Evolutionary conservation across 345 rosid species (phyloP), one percentile per base, ranked within the genome.

Genomic region (Populus nigra): DNA sequence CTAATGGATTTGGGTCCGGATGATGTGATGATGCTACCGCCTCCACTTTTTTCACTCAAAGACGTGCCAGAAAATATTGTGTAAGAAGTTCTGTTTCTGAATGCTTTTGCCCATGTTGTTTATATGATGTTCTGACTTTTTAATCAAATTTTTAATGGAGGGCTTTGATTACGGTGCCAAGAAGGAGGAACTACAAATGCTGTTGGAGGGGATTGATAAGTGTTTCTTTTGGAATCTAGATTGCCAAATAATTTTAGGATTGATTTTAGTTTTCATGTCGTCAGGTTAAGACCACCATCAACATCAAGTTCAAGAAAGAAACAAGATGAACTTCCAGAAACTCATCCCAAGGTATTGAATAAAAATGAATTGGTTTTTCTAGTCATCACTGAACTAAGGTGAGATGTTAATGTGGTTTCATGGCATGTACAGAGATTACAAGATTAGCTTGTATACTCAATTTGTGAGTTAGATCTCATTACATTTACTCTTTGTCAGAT

Each of bases 21-120:
- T 76, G 95, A 90, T 85, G 84, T 91, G 65, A 89, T 93, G 97
- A 89, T 91, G 84, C 72, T 96, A 61, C 80, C 91, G 82, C 98
- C 99, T 50, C 94, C 92, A 20, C 83, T 88, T 78, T 96, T 96
- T 80, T 85, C 99, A 61, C 88, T 86, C 45, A 92, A 93, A 88
- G 98, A 96, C 86, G 53, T 80, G 47, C 98, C 98, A 16, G 91
- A 88, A 72, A 88, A 87, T 80, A 66, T 93, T 82, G 97, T 82
- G 99, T 96, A 88, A 81, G 97, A 78, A 62, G 43, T 27, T 70
- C 68, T 61, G 55, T 38, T 7, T 69, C 17, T 22, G 9, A 29
- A 49, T 71, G 76, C 75, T 75, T 74, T 83, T 76, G 17, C 29
- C 17, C 69, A 16, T 39, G 27, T 25, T 72, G 33, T 61, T 7